Evolutionary conservation across 768 basidiomycete species (phyloP).

Genomic region (Stropharia rugosoannulata): DNA sequence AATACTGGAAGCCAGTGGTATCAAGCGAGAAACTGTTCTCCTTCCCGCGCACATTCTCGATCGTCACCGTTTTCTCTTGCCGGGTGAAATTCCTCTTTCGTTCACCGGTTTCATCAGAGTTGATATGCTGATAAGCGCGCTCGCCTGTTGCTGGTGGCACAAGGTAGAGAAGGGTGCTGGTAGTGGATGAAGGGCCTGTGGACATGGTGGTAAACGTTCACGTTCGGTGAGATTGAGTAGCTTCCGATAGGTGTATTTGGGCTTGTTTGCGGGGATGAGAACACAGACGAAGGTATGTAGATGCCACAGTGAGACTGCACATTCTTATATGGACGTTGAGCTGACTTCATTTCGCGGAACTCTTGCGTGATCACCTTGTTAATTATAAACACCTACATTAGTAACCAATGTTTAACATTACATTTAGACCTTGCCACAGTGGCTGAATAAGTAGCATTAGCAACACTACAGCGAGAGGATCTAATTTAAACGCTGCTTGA

Average conservation of each 20-base stretch:
- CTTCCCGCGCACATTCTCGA: constrained; percentile 56
- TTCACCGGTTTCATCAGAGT: constrained; percentile 34
- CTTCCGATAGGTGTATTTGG: not conserved
- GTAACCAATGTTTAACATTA: not conserved
- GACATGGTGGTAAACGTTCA: not conserved
- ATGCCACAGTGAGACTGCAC: constrained; percentile 1
- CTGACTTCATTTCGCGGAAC: constrained; percentile 1
- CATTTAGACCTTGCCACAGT: no score
- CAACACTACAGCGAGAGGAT: no score
- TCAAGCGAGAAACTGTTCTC: constrained; percentile 46
- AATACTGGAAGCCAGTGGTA: constrained; percentile 51
- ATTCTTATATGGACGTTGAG: not conserved
- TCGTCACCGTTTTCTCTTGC: constrained; percentile 29
- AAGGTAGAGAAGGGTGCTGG: constrained; percentile 36
- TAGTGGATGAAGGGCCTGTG: constrained; percentile 15
- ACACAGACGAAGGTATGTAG: not conserved
- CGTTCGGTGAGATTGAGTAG: not conserved
- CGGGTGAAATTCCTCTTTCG: constrained; percentile 33
- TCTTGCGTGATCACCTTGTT: constrained; percentile 5
- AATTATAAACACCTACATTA: not conserved
- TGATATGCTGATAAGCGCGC: constrained; percentile 35
- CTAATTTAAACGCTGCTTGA: no score
- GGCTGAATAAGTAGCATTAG: no score
- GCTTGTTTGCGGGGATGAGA: not conserved
- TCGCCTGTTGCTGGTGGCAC: constrained; percentile 37